A percentile compares a stretch with the other conserved stretches of the same genome.
Evolutionary conservation across 2,329 filamentous ascomycete genomes (phyloP).

Genomic region (Neonectria hederae): DNA sequence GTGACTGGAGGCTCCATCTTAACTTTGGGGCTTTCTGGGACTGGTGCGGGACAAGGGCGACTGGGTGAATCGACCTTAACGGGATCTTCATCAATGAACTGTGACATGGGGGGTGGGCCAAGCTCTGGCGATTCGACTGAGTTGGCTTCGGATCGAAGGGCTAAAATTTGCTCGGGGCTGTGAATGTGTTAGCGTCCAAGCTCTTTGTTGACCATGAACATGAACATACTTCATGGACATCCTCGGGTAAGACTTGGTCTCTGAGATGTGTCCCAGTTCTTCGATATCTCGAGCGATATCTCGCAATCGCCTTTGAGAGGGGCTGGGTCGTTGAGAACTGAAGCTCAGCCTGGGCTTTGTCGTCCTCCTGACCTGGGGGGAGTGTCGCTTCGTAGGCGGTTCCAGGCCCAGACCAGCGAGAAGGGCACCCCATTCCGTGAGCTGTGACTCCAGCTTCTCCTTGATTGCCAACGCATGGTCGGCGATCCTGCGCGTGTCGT

Average conservation of each 20-base stretch:
- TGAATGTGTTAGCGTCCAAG: slow-evolving; percentile 43
- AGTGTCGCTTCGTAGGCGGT: slow-evolving; percentile 62
- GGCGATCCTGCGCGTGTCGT: slow-evolving; percentile 66
- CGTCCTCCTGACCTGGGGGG: slow-evolving; percentile 52
- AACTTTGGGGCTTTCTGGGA: slow-evolving; percentile 37
- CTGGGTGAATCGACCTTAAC: slow-evolving; percentile 62
- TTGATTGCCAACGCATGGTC: slow-evolving; percentile 77
- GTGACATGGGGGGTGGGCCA: slow-evolving; percentile 69
- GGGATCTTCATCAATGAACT: slow-evolving; percentile 66
- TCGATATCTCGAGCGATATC: slow-evolving; percentile 66
- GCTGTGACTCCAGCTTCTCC: slow-evolving; percentile 74
- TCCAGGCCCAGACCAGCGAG: slow-evolving; percentile 72
- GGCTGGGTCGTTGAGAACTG: slow-evolving; percentile 53
- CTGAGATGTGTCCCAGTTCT: slow-evolving; percentile 66
- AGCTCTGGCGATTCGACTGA: slow-evolving; percentile 73
- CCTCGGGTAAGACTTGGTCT: slow-evolving; percentile 74
- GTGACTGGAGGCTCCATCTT: slow-evolving; percentile 45
- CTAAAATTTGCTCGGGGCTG: slow-evolving; percentile 71
- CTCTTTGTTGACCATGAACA: not conserved
- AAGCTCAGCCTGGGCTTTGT: slow-evolving; percentile 54
- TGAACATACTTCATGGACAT: slow-evolving; percentile 71
- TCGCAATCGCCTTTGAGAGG: slow-evolving; percentile 65
- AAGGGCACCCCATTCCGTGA: slow-evolving; percentile 74
- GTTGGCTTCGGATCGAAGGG: slow-evolving; percentile 60
- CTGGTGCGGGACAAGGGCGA: slow-evolving; percentile 28